Conservation (phyloP, 768 basidiomycete species). For the Sutorius australiensis region DNA sequence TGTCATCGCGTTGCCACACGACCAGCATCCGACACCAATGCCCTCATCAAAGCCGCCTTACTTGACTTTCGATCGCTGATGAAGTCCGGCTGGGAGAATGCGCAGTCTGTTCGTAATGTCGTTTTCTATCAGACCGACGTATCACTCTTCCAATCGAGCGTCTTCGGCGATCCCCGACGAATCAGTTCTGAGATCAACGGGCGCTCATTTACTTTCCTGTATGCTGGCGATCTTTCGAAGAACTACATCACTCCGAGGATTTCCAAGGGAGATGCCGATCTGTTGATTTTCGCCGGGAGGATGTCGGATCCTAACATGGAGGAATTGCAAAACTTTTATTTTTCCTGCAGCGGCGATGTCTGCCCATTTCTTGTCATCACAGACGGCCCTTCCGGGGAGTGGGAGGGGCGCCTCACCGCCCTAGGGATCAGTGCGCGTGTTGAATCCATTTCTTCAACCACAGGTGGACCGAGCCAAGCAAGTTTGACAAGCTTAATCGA, state of each 20-base stretch:
- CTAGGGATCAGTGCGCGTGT: slow-evolving; percentile 17
- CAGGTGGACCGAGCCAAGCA: background rate
- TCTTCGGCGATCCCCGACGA: slow-evolving; percentile 19
- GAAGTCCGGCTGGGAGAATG: slow-evolving; percentile 23
- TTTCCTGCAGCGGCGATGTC: slow-evolving; percentile 19
- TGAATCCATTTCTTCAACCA: slow-evolving; percentile 1
- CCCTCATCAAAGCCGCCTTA: slow-evolving; percentile 26
- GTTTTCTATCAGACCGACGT: slow-evolving; percentile 18
- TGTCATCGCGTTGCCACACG: slow-evolving; percentile 16
- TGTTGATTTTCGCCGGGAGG: slow-evolving; percentile 21
- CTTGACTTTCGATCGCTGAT: slow-evolving; percentile 27
- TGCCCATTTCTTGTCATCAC: slow-evolving; percentile 26
- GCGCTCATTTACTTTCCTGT: slow-evolving; percentile 22
- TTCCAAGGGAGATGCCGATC: slow-evolving; percentile 23
- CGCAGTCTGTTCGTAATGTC: slow-evolving; percentile 14
- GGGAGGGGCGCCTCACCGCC: slow-evolving; percentile 7
- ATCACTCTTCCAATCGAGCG: slow-evolving; percentile 5
- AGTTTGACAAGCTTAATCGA: slow-evolving; percentile 13
- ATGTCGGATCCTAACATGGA: slow-evolving; percentile 7
- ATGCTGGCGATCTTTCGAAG: slow-evolving; percentile 14
- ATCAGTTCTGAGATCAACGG: slow-evolving; percentile 21
- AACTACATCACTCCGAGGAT: slow-evolving; percentile 15
- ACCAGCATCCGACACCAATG: slow-evolving; percentile 16
- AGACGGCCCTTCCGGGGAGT: slow-evolving; percentile 5
- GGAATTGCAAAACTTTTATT: slow-evolving; percentile 13